Evolutionary conservation across 257 asterid species (phyloP), one percentile per base, ranked within the genome.

Genomic region (Capsicum rhomboideum): DNA sequence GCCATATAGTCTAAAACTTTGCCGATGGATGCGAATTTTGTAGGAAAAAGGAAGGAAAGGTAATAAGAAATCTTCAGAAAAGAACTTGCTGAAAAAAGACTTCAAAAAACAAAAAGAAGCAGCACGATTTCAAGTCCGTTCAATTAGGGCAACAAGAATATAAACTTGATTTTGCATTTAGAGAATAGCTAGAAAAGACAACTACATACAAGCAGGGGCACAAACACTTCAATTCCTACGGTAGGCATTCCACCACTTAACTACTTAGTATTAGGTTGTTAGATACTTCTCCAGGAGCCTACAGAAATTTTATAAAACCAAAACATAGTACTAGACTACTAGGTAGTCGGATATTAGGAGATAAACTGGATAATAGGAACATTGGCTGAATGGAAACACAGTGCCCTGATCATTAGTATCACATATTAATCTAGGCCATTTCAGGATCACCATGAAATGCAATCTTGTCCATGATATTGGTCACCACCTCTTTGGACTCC

Each of bases 401-500:
- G 78, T 69, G 31, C 18, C 53, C 79, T 71, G 34, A 49, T 71
- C 79, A 69, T 37, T 12, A 37, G 53, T 37, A 69, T 0, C 2
- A 67, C n/a, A 16, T 31, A 67, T 67, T 69, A 40, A 21, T 44
- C 50, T 40, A 40, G 18, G 11, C 53, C 29, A 17, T 69, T 69
- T 10, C 78, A 16, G 18, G 9, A 34, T 68, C 78, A 37, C 23
- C 52, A 10, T 40, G 17, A 71, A 40, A 29, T 37, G 79, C 40
- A 71, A 71, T 40, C 79, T 40, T n/a, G 79, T 71, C 79, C 79
- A 71, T 71, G 79, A 71, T 71, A 29, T 56, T 31, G 8, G 53
- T 34, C 72, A 85, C 85, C 18, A 85, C 85, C 23, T 82, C 87
- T 71, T 59, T 85, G 0, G 91, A 75, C 55, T 89, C 91, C 66